These are phyloP conservation scores for Diaporthe amygdali DNA, from an alignment of 2,329 filamentous ascomycete species.

Conservation along the genomic window DNA sequence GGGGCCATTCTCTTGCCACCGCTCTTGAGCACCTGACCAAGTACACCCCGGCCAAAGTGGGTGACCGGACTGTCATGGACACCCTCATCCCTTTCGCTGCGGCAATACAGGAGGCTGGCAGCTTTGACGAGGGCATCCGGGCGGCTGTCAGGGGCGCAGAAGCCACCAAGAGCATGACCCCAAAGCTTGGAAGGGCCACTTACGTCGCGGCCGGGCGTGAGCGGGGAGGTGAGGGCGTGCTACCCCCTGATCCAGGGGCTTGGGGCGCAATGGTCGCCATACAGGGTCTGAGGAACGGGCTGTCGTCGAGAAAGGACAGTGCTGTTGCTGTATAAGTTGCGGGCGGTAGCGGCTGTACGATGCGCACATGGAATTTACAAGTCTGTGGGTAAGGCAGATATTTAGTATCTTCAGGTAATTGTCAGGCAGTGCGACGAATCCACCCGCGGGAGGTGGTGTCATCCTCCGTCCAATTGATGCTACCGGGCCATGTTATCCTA, in stretches of 20 bases:
- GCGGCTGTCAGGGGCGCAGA: conserved; percentile 66
- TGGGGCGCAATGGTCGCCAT: conserved; percentile 69
- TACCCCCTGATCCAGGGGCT: conserved; percentile 73
- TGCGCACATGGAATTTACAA: background rate
- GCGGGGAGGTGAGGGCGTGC: conserved; percentile 11
- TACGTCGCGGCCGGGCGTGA: conserved; percentile 65
- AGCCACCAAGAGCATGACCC: conserved; percentile 68
- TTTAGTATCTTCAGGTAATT: background rate
- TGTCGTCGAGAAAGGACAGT: background rate
- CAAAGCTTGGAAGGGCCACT: conserved; percentile 69
- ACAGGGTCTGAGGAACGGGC: conserved; percentile 38
- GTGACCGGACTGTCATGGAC: conserved; percentile 64
- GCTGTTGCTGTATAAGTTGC: background rate
- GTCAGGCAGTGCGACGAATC: background rate
- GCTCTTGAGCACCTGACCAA: conserved; percentile 53
- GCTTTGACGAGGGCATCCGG: conserved; percentile 60
- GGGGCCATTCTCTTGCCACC: conserved; percentile 46
- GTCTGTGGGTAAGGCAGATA: background rate
- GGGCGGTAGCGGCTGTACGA: background rate
- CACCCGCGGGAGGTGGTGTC: background rate
- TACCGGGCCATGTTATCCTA: background rate
- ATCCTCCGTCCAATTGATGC: background rate
- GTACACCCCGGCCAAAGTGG: conserved; percentile 60
- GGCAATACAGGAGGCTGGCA: conserved; percentile 47
- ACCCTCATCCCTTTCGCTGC: conserved; percentile 59